Evolutionary conservation across 805 yeast species (phyloP).

Genomic region (Blastobotrys chiropterorum): DNA sequence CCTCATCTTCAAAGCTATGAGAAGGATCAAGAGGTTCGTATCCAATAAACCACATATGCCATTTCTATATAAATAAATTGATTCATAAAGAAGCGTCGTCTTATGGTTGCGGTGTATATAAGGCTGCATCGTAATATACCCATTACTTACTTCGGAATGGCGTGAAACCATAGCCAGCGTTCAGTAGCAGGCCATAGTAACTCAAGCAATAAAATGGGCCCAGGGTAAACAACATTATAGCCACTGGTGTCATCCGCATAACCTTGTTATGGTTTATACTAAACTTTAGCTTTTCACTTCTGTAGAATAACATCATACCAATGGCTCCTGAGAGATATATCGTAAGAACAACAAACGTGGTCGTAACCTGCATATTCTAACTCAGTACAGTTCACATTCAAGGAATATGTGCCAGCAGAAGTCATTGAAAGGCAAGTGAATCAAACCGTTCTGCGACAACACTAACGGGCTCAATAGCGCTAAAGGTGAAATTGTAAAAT

Average conservation of each 20-base stretch:
- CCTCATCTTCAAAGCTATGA: not conserved
- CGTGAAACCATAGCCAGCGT: too few relatives aligned
- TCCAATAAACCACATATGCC: not conserved
- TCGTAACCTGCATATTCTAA: not conserved
- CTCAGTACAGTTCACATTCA: not conserved
- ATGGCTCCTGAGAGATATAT: not conserved
- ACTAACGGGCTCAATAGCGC: constrained; percentile 12
- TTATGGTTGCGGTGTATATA: not conserved
- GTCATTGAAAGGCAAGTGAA: not conserved
- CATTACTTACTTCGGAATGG: too few relatives aligned
- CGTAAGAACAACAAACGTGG: not conserved
- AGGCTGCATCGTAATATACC: not conserved
- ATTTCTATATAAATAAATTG: not conserved
- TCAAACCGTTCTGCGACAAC: not conserved
- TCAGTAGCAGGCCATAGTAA: too few relatives aligned
- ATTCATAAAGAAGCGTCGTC: not conserved
- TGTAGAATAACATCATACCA: not conserved
- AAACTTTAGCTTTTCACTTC: not conserved
- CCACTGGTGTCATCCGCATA: not conserved
- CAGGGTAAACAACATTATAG: too few relatives aligned
- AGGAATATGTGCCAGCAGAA: not conserved
- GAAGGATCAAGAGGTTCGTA: not conserved
- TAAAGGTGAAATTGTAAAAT: constrained; percentile 16
- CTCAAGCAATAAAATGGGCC: too few relatives aligned
- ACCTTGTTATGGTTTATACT: not conserved